Percentiles rank a stretch among this genome's conserved stretches.
phyloP scores from a whole-genome alignment of 169 alveolate genomes.

The Plasmodium reichenowi region DNA sequence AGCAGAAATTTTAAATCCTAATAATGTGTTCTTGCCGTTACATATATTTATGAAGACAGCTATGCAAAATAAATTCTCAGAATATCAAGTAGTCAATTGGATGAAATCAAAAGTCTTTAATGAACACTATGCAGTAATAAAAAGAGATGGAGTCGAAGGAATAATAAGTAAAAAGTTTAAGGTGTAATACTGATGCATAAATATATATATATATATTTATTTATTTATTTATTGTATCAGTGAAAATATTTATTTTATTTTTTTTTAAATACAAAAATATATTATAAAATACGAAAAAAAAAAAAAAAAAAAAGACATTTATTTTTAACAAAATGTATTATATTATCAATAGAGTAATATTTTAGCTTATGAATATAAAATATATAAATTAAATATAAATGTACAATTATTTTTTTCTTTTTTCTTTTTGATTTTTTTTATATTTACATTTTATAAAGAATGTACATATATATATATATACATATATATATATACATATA shows the following conservation, averaged over 20 bases:
- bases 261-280: no score
- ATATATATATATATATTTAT: no score
- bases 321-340: no score
- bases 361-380: no score
- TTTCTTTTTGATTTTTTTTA: no score
- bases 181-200: conserved; percentile 2
- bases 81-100: conserved; percentile 85
- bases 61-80: conserved; percentile 83
- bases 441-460: neutral
- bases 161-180: conserved; percentile 79
- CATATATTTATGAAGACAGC: conserved; percentile 82
- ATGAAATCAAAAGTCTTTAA: conserved; percentile 84
- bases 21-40: conserved; percentile 57
- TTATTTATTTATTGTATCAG: no score
- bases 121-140: conserved; percentile 78
- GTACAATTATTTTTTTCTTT: no score
- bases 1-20: conserved; percentile 75
- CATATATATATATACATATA: neutral
- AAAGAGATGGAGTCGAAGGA: conserved; percentile 79
- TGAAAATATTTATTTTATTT: no score
- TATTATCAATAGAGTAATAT: no score
- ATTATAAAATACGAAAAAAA: no score
- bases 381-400: no score
- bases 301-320: no score
- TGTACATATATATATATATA: conserved; percentile 1